These are phyloP conservation scores for Aegilops umbellulata DNA, from an alignment of 176 grass and related monocot species.

Conservation along the genomic window DNA sequence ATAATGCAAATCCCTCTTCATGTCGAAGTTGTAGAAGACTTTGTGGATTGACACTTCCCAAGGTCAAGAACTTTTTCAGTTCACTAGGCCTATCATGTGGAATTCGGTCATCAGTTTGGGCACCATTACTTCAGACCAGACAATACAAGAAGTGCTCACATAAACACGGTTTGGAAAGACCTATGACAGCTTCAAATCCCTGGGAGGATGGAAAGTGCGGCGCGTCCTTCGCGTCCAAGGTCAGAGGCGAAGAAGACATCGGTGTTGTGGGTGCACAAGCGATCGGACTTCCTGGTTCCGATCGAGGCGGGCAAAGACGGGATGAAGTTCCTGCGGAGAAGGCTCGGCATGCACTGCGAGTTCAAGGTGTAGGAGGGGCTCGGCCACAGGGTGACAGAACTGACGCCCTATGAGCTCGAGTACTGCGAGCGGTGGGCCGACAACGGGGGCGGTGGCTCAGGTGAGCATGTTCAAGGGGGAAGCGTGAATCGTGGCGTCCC, in stretches of 20 bases:
- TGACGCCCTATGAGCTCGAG: conserved; percentile 20
- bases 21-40: too few species aligned
- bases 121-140: too few species aligned
- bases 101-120: too few species aligned
- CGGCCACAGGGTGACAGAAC: neutral
- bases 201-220: neutral
- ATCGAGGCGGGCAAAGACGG: conserved; percentile 25
- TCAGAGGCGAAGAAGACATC: conserved; percentile 58
- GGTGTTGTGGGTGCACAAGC: conserved; percentile 9
- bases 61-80: too few species aligned
- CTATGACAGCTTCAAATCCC: too few species aligned
- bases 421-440: conserved; percentile 18
- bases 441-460: neutral
- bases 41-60: too few species aligned
- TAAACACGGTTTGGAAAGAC: too few species aligned
- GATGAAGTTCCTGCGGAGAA: neutral
- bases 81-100: too few species aligned
- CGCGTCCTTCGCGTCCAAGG: conserved; percentile 38
- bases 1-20: too few species aligned
- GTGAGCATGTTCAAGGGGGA: too few species aligned
- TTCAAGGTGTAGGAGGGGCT: conserved; percentile 31
- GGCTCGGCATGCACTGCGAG: conserved; percentile 21
- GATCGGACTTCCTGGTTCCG: neutral
- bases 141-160: too few species aligned
- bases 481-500: too few species aligned